Evolutionary conservation across 1,284 basidiomycete species (phyloP).

Genomic region (Trichosporon ovoides): DNA sequence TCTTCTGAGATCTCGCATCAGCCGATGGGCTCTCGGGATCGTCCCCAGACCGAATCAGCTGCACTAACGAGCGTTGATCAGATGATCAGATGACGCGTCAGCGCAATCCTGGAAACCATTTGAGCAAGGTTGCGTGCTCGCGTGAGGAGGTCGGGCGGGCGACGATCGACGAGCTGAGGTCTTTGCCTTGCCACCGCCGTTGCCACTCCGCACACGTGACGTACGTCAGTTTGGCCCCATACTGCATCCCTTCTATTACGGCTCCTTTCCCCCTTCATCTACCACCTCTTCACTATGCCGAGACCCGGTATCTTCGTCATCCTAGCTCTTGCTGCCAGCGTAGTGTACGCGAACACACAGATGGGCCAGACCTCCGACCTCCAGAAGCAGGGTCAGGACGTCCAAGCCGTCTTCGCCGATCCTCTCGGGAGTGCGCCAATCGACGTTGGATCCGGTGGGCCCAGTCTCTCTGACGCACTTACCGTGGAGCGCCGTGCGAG

Average conservation of each 20-base stretch:
- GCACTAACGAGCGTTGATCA: too few species aligned
- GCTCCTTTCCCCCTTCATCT: not conserved
- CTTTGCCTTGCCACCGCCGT: not conserved
- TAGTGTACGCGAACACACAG: conserved; percentile 1
- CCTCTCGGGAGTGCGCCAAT: not conserved
- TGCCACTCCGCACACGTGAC: conserved; percentile 2
- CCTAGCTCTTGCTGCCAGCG: not conserved
- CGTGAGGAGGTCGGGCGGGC: too few species aligned
- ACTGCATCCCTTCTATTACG: not conserved
- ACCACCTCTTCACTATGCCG: not conserved
- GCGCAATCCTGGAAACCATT: too few species aligned
- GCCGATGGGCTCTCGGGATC: not conserved
- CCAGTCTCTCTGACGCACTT: conserved; percentile 36
- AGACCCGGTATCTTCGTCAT: not conserved
- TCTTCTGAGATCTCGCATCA: not conserved
- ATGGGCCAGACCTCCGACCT: not conserved
- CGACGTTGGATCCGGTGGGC: not conserved
- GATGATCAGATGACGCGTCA: too few species aligned
- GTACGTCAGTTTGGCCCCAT: not conserved
- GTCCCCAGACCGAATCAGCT: too few species aligned
- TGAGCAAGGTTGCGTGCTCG: too few species aligned
- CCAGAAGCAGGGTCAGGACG: not conserved
- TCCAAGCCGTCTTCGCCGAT: not conserved
- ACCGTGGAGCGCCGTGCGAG: conserved; percentile 37
- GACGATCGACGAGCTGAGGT: too few species aligned